Evolutionary conservation across 2,329 filamentous ascomycete genomes (phyloP), one percentile per base, ranked within the genome.

Genomic region (Aspergillus vadensis): DNA sequence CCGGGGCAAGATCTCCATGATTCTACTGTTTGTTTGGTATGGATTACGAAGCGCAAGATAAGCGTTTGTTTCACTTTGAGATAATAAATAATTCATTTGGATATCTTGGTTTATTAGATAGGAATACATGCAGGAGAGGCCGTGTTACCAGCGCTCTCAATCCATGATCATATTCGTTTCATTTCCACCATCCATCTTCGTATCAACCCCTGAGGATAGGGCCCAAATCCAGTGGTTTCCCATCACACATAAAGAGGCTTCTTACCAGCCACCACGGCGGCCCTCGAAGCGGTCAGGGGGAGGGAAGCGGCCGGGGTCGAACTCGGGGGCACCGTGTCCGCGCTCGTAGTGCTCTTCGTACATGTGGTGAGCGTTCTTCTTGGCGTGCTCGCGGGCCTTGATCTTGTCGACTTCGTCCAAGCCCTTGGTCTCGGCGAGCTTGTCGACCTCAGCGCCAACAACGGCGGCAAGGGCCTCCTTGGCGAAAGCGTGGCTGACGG

Each of bases 381-480:
- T 30, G 53, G 53, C 53, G 39, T 55, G 53, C 66, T 81, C 78
- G 74, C 85, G 84, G 60, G 86, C 85, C 74, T 81, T 79, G 74
- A 87, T 81, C 63, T 78, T 76, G 76, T 89, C 85, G 62, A 83
- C 68, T 62, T 79, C 81, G 74, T 88, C 83, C 65, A 86, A 75
- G n/a, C 87, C 87, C 81, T 88, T 88, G 68, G 85, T 87, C 82
- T 90, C 91, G 69, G 85, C 83, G 32, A 93, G 83, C 78, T 88
- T 89, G 81, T 94, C 90, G 70, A 91, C 84, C 78, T 92, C 89
- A 63, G 85, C 89, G 51, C 86, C 90, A 27, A 88, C 90, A 58
- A 93, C 81, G 61, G 87, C 90, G 15, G 85, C 89, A 32, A 94
- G 77, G 48, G 90, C 74, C 79, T 93, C 91, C 81, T 94, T 94